A percentile compares a stretch with the other conserved stretches of the same genome.
Evolutionary conservation across 2,329 filamentous ascomycete genomes (phyloP).

Genomic region (Colletotrichum viniferum): DNA sequence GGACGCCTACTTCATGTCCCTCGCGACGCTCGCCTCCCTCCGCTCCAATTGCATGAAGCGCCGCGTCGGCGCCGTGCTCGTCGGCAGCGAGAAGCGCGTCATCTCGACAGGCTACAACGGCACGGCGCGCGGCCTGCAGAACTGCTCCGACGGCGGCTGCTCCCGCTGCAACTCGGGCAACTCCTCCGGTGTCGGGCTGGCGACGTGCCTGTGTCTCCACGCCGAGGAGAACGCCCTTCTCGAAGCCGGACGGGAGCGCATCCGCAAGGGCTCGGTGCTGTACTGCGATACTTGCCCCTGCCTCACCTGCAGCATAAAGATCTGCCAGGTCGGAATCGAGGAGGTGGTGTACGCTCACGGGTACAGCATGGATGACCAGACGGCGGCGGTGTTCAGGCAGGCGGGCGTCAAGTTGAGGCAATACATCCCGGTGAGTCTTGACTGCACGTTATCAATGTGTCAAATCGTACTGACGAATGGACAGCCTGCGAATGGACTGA

Average conservation of each 20-base stretch:
- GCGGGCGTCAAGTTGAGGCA: constrained; percentile 86
- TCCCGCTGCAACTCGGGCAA: constrained; percentile 80
- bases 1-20: constrained; percentile 98
- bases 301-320: constrained; percentile 97
- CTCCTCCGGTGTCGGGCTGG: constrained; percentile 72
- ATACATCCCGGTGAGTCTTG: constrained; percentile 77
- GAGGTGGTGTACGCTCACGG: constrained; percentile 95
- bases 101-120: constrained; percentile 98
- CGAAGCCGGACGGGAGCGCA: constrained; percentile 90
- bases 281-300: constrained; percentile 98
- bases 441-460: background rate
- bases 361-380: constrained; percentile 92
- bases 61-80: constrained; percentile 91
- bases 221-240: constrained; percentile 97
- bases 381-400: constrained; percentile 80
- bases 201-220: constrained; percentile 94
- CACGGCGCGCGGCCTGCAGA: constrained; percentile 85
- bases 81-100: constrained; percentile 79
- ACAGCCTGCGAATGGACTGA: constrained; percentile 67
- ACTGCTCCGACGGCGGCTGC: constrained; percentile 94
- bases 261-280: constrained; percentile 79
- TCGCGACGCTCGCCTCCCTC: constrained; percentile 89
- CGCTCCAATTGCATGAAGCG: constrained; percentile 98
- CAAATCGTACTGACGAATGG: constrained; percentile 23
- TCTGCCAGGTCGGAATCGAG: constrained; percentile 91